Percentiles rank a stretch among this genome's conserved stretches.
Conservation (phyloP, 2,329 filamentous ascomycete genomes). For the Pseudogymnoascus sp. region DNA sequence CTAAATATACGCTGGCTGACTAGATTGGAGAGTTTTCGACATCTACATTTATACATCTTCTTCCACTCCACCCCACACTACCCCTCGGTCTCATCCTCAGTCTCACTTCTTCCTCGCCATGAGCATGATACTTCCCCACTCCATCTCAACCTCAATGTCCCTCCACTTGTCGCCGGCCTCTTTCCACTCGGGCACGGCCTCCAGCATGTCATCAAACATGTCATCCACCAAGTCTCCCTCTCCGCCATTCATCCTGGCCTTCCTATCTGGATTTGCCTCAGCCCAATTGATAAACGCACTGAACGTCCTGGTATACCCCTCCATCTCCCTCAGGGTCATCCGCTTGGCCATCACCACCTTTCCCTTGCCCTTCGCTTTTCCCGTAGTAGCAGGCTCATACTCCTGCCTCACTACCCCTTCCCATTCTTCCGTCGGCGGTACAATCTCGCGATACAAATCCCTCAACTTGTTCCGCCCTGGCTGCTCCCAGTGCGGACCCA, state of each 20-base stretch:
- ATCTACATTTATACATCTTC: background rate
- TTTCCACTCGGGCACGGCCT: conserved; percentile 45
- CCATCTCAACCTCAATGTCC: conserved; percentile 45
- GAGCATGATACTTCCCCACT: conserved; percentile 54
- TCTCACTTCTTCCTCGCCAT: conserved; percentile 40
- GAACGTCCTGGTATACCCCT: conserved; percentile 54
- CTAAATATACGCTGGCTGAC: background rate
- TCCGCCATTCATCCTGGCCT: conserved; percentile 44
- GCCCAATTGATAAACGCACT: conserved; percentile 52
- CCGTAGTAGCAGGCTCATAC: conserved; percentile 45
- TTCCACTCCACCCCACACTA: background rate
- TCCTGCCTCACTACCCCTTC: conserved; percentile 42
- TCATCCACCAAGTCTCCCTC: conserved; percentile 53
- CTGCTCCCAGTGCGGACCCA: conserved; percentile 54
- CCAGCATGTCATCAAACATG: conserved; percentile 50
- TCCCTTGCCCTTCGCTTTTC: conserved; percentile 31
- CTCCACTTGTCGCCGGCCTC: conserved; percentile 40
- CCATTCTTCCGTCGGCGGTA: conserved; percentile 45
- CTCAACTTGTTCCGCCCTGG: conserved; percentile 49
- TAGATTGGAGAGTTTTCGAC: background rate
- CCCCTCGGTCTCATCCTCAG: background rate
- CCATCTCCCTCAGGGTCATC: conserved; percentile 48
- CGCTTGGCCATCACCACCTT: conserved; percentile 44
- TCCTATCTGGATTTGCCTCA: conserved; percentile 43
- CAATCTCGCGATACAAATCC: conserved; percentile 41